These are phyloP conservation scores for Xylariaceae sp. DNA, from an alignment of 2,329 filamentous ascomycete genomes.

Conservation along the genomic window DNA sequence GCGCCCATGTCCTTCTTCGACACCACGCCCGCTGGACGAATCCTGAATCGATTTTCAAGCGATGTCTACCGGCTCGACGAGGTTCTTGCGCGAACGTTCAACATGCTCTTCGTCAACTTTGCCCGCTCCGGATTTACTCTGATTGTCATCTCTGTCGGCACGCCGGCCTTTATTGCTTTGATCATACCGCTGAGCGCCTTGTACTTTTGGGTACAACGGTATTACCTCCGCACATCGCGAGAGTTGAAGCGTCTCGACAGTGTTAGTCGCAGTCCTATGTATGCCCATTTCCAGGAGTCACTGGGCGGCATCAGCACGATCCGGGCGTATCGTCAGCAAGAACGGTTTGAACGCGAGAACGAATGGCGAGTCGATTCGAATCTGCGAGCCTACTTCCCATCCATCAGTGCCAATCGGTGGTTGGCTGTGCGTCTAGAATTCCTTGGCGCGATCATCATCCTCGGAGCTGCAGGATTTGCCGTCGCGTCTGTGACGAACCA, in stretches of 20 bases:
- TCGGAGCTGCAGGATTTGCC: conserved; percentile 75
- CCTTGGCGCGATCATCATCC: conserved; percentile 88
- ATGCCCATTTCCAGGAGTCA: conserved; percentile 96
- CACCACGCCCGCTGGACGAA: conserved; percentile 91
- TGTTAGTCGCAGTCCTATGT: conserved; percentile 91
- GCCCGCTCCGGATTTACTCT: conserved; percentile 78
- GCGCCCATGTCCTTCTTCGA: conserved; percentile 99
- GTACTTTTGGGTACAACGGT: conserved; percentile 92
- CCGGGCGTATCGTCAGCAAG: conserved; percentile 84
- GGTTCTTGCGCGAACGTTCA: conserved; percentile 92
- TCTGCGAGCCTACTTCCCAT: conserved; percentile 89
- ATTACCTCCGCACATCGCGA: conserved; percentile 92
- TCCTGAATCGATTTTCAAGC: conserved; percentile 92
- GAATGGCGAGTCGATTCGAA: conserved; percentile 97
- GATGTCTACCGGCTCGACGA: conserved; percentile 83
- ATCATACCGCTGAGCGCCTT: conserved; percentile 75
- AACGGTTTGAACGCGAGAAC: conserved; percentile 84
- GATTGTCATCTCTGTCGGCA: conserved; percentile 73
- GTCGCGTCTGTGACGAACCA: conserved; percentile 72
- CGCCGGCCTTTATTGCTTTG: conserved; percentile 72
- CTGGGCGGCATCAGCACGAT: conserved; percentile 92
- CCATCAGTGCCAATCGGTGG: conserved; percentile 92
- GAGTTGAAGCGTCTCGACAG: conserved; percentile 96
- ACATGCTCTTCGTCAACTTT: conserved; percentile 83
- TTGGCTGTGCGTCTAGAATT: conserved; percentile 92